Evolutionary conservation across 495 filamentous ascomycete species (phyloP).

Genomic region (Tuber magnatum): DNA sequence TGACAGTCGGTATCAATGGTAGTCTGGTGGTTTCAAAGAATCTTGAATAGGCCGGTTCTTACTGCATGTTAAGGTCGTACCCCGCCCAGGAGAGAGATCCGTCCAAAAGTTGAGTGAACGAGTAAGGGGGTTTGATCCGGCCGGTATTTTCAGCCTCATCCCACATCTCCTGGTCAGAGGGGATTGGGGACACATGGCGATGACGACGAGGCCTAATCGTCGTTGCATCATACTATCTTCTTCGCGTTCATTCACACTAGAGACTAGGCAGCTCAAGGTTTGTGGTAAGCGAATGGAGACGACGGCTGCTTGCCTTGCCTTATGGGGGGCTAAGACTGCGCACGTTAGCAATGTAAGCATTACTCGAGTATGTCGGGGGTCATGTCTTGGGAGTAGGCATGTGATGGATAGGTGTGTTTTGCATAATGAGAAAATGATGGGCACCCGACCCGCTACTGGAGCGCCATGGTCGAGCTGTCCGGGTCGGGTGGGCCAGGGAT

Average conservation of each 20-base stretch:
- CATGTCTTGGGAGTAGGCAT: background rate
- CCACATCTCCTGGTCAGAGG: background rate
- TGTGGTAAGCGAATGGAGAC: background rate
- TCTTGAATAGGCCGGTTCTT: background rate
- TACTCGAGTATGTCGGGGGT: background rate
- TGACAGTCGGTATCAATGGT: background rate
- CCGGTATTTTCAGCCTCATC: background rate
- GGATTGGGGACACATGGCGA: background rate
- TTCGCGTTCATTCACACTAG: background rate
- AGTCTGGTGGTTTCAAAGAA: background rate
- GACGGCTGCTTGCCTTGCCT: background rate
- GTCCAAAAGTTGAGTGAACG: background rate
- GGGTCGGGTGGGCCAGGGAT: background rate
- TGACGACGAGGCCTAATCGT: background rate
- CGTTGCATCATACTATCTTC: too few species aligned
- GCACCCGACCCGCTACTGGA: background rate
- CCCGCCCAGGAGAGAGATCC: background rate
- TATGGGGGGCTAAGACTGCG: background rate
- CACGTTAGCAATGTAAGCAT: background rate
- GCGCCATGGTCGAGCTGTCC: background rate
- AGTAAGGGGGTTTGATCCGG: background rate
- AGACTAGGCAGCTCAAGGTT: background rate
- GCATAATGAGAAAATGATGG: background rate
- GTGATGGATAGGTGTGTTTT: background rate
- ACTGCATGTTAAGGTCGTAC: background rate